Evolutionary conservation across 1,284 basidiomycete genomes (phyloP), one percentile per base, ranked within the genome.

Genomic region (Trichosporon sp.): DNA sequence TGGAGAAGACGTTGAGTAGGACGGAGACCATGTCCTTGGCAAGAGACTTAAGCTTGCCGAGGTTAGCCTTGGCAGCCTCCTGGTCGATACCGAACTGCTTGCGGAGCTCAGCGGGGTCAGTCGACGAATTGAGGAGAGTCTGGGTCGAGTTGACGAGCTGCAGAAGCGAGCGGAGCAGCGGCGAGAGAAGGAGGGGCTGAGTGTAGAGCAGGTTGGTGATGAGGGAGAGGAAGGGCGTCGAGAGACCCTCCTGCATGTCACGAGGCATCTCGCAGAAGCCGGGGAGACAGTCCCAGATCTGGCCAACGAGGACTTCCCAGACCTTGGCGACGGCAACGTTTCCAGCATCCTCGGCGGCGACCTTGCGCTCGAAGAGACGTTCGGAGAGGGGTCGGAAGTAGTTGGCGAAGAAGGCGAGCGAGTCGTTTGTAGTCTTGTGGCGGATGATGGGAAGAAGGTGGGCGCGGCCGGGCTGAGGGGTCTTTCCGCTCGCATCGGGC

Each of bases 1-100:
- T 94, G 73, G 91, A 89, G 83, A 98, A 98, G n/a, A 99, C 91
- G 80, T 99, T 98, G 87, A 98, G 96, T 61, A 98, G 87, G 3
- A 98, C 93, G 0, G 94, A 91, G 32, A 98, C 88, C 90, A 97
- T 96, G 79, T 93, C 96, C 79, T 94, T 92, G 0, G 90, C 91
- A 78, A 98, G 91, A 0, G 87, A 87, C 66, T 89, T 89, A 70
- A 99, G 86, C 81, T 93, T 91, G 1, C 82, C 86, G 31, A 98
- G 77, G 78, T 96, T 96, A 65, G 85, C 86, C 46, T 85, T 80
- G 1, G 92, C 94, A 73, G 89, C 88, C 40, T 87, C 86, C 37
- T 87, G 87, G 70, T 86, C 85, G 32, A 88, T 77, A 21, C 87
- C 87, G 67, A 88, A 89, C 54, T 85, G 84, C 68, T 85, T 83